phyloP scores from a whole-genome alignment of 208 protist species.

The Trypanosoma melophagium region DNA sequence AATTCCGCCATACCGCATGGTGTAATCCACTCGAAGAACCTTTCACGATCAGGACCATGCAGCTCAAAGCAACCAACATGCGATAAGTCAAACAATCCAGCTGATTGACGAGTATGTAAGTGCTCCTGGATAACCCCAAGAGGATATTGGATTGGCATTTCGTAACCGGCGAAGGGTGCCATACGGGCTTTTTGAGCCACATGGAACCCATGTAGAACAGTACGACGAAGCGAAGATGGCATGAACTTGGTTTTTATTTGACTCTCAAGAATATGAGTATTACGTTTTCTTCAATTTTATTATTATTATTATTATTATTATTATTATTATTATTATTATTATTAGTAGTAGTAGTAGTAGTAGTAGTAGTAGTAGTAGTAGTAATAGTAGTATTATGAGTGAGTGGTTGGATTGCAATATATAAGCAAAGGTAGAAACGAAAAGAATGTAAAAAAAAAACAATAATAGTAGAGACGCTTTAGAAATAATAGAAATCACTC shows the following conservation, averaged over 20 bases:
- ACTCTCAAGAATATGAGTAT: too few relatives aligned
- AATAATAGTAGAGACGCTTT: too few relatives aligned
- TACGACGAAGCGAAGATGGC: slow-evolving; percentile 44
- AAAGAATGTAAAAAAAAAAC: too few relatives aligned
- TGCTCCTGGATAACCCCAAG: slow-evolving; percentile 89
- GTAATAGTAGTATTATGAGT: too few relatives aligned
- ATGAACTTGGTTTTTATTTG: slow-evolving; percentile 14
- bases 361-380: too few relatives aligned
- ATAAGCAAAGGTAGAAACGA: too few relatives aligned
- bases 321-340: too few relatives aligned
- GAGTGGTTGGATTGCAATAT: too few relatives aligned
- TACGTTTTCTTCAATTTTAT: too few relatives aligned
- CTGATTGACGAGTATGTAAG: slow-evolving; percentile 79
- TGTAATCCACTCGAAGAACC: slow-evolving; percentile 93
- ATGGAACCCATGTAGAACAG: slow-evolving; percentile 86
- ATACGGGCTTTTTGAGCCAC: slow-evolving; percentile 90
- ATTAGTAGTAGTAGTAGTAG: too few relatives aligned
- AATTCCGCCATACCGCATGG: slow-evolving; percentile 79
- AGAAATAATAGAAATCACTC: too few relatives aligned
- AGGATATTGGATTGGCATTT: slow-evolving; percentile 96
- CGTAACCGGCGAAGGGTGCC: slow-evolving; percentile 94
- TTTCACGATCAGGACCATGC: slow-evolving; percentile 86
- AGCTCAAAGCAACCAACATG: slow-evolving; percentile 96
- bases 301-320: too few relatives aligned
- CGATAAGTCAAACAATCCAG: slow-evolving; percentile 96